Base-by-base conservation (phyloP, 1,139 yeast species). In the Diutina neorugosa region DNA sequence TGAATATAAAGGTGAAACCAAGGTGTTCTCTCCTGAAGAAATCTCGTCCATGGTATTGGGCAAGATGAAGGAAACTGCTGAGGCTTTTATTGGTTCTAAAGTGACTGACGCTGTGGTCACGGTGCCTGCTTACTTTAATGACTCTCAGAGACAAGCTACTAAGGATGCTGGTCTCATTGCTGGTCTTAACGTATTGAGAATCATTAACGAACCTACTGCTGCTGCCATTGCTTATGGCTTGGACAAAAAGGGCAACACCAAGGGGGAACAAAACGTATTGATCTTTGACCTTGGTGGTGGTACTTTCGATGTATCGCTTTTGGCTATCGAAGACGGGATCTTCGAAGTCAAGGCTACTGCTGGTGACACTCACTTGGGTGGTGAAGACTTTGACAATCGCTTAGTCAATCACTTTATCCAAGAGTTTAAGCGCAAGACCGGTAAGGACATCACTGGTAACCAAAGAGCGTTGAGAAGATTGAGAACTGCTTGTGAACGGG, bases 281-380 rank as follows among this genome's bases (percentile, higher is more conserved):
- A 89, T 90, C 70, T 89, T 89, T 81, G 96, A 89, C 77, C 84
- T 89, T 72, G 96, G 96, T 84, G 96, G 96, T 77, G 96, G 96
- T 82, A 90, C 97, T 73, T 90, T 90, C 78, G 97, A 90, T 87
- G 97, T 91, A 63, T 93, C 98, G 57, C 81, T 91, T 67, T 81
- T 91, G 74, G 87, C 89, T 81, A 89, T 93, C 72, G 95, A 94
- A 72, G 98, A 94, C 75, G 98, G 98, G 84, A 94, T 93, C 69
- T 93, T 91, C 86, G 91, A 95, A 70, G 98, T 93, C 71, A 91
- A 91, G 84, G 94, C 98, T 68, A 93, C 98, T 68, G 96, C 98
- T 72, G 98, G 98, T 89, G 97, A 93, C 80, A 93, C 98, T 69
- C 98, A 91, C 79, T 86, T 91, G 81, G 98, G 98, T 85, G 98